phyloP scores from a whole-genome alignment of 768 basidiomycete genomes.

The Psilocybe cyanescens region DNA sequence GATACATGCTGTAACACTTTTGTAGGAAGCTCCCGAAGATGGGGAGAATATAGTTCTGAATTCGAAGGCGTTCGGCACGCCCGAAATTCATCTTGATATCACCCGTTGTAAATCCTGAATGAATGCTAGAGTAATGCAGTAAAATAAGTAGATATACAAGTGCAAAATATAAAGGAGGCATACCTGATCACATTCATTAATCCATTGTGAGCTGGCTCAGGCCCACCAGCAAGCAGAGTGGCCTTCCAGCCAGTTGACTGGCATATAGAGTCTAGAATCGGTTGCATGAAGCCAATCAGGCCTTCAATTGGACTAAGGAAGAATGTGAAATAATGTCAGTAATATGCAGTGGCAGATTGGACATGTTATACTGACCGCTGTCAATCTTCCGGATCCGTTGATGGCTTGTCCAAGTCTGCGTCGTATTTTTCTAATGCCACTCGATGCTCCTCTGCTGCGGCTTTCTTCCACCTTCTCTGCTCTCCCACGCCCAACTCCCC shows the following conservation, averaged over 20 bases:
- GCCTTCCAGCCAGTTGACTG: conserved; percentile 3
- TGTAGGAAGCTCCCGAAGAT: conserved; percentile 8
- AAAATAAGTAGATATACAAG: not conserved
- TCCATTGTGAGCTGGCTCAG: conserved; percentile 9
- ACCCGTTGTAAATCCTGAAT: conserved; percentile 1
- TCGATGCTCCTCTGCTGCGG: not conserved
- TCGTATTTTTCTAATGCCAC: not conserved
- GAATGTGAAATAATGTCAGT: too few relatives aligned
- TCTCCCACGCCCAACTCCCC: not conserved
- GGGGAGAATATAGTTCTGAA: conserved; percentile 1
- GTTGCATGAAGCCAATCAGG: not conserved
- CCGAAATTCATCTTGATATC: conserved; percentile 11
- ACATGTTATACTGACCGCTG: not conserved
- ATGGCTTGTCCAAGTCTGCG: not conserved
- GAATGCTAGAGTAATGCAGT: not conserved
- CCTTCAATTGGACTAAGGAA: conserved; percentile 1
- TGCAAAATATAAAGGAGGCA: not conserved
- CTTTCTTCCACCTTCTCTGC: not conserved
- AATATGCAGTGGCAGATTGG: too few relatives aligned
- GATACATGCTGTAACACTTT: conserved; percentile 13
- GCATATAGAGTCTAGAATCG: conserved; percentile 1
- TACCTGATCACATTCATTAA: conserved; percentile 9
- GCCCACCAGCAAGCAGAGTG: conserved; percentile 6
- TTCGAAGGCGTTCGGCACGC: not conserved
- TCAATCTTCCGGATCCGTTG: not conserved